Base-by-base conservation (phyloP, 2,329 filamentous ascomycete species). In the Coniochaeta pulveracea region DNA sequence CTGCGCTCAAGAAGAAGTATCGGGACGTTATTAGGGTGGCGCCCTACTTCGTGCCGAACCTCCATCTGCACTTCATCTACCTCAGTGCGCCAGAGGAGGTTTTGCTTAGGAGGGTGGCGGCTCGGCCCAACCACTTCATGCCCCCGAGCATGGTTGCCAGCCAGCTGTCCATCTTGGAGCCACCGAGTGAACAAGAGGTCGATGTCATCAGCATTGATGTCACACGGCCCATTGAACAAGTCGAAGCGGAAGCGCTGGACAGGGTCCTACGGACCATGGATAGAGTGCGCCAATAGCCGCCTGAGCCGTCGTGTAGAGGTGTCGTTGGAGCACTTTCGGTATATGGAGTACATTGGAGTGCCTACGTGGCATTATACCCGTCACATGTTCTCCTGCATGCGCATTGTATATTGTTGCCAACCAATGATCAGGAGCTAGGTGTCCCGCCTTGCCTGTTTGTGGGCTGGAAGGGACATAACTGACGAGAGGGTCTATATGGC, bases 1-100 rank as follows among this genome's bases (percentile, higher is more conserved):
- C 85, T 10, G 91, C 89, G 2, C 71, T 98, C 34, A 96, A 96
- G 69, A 83, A 84, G 55, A 95, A 93, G 61, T 98, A 98, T 66
- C 80, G 91, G 46, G 91, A 98, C 48, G 83, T 89, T 41, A 85
- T 91, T 53, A 76, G 84, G 19, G 77, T 88, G 7, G 83, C 83
- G 6, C 76, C 77, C 11, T 86, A 88, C 61, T 81, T 80, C 55
- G 68, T 77, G 42, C 72, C 76, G 35, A 69, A 72, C 35, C 72
- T 88, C n/a, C 65, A 72, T 40, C 74, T 96, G 33, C 89, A 95
- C 60, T 96, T 98, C 54, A 78, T 98, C 46, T 98, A 89, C 60
- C 77, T 98, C 24, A 72, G 80, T 43, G 85, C 88, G 1, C 64
- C 74, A 26, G 82, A 93, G 55, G 71, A 77, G 37, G 68, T 83